Base-by-base conservation (phyloP, 768 basidiomycete species). In the Dioszegia crocea region DNA sequence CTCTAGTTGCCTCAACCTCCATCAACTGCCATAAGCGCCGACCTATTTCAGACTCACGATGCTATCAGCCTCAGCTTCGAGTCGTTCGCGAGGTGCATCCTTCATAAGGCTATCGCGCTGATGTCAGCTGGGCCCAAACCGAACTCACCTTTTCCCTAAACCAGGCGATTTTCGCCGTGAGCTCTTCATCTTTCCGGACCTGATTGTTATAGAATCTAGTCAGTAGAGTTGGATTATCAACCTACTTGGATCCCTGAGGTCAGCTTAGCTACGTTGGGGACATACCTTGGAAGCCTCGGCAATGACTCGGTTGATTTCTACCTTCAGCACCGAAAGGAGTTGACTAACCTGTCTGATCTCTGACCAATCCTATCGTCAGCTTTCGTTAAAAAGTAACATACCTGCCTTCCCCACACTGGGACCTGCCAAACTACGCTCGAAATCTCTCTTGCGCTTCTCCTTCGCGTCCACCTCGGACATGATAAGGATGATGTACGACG, bases 341-440 rank as follows among this genome's bases (percentile, higher is more conserved):
- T 5, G 31, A 57, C 63, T 53, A 12, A 70, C 70, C 72, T 52
- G 64, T 70, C 53, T 71, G 73, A 66, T 76, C 75, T 40, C 70
- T 54, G 33, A 64, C 62, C 33, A 76, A 39, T 2, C 74, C 74
- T 74, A 50, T 39, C 56, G 8, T 40, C 26, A 51, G 24, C 39
- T 43, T 29, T 24, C 44, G 19, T 41, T 23, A 23, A 9, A 4
- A 5, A 3, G 19, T 8, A n/a, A 79, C 84, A 68, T 71, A 88
- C 91, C 91, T 45, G 91, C 90, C 81, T 94, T 94, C 44, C 84
- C 86, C 3, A 88, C 87, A 2, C 89, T 91, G 11, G 89, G 89
- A 17, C 91, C 91, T 14, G 91, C 91, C 41, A 94, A 83, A 70
- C 72, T 74, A 36, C 75, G 38, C 63, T 73, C 72, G 57, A 76